Evolutionary conservation across 1,284 basidiomycete genomes (phyloP).

Genomic region (Crucibulum parvulum): DNA sequence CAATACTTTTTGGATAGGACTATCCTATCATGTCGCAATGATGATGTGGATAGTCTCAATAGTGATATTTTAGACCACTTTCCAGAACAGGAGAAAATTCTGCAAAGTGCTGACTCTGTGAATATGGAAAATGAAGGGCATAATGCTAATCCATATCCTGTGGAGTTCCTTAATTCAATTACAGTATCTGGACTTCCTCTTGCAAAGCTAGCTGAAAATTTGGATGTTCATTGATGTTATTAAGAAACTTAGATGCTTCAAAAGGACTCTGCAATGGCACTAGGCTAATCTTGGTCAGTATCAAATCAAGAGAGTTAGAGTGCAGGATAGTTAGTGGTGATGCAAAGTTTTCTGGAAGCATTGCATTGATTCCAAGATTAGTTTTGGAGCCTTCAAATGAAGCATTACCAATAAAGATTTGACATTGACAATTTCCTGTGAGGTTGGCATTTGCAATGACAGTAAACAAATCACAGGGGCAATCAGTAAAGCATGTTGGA

Average conservation of each 20-base stretch:
- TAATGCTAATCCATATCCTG: not conserved
- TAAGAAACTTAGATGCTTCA: not conserved
- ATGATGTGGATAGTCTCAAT: slow-evolving; percentile 14
- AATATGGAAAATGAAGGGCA: not conserved
- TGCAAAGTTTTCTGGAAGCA: too few relatives aligned
- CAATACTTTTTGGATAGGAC: not conserved
- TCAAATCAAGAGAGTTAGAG: too few relatives aligned
- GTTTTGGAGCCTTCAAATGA: too few relatives aligned
- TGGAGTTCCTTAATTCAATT: not conserved
- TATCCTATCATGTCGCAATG: not conserved
- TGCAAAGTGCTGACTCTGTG: not conserved
- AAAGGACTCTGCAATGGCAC: not conserved
- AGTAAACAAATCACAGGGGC: too few relatives aligned
- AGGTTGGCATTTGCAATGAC: too few relatives aligned
- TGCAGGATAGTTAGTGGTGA: too few relatives aligned
- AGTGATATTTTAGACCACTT: slow-evolving; percentile 27
- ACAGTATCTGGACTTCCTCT: not conserved
- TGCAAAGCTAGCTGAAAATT: not conserved
- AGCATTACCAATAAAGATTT: too few relatives aligned
- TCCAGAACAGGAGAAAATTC: slow-evolving; percentile 22
- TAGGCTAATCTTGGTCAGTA: too few relatives aligned
- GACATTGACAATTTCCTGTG: too few relatives aligned
- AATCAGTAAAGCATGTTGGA: too few relatives aligned
- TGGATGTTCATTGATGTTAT: not conserved
- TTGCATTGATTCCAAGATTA: too few relatives aligned